Evolutionary conservation across 179 eudicot genomes (phyloP).

Genomic region (Carnegiea gigantea): DNA sequence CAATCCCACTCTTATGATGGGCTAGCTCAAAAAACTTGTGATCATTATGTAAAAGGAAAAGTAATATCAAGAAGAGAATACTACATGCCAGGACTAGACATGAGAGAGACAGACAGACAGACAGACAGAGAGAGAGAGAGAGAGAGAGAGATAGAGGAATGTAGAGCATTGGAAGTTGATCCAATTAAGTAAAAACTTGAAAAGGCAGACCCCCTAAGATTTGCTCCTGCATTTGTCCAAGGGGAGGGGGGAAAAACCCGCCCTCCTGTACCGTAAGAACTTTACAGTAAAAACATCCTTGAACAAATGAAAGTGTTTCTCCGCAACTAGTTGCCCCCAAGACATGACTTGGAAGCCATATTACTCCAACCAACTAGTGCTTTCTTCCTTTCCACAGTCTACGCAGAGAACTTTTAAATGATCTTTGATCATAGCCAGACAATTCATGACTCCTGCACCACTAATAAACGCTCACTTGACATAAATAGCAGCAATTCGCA

Average conservation of each 20-base stretch:
- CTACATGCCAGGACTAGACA: no score
- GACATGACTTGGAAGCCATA: background rate
- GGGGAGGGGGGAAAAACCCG: background rate
- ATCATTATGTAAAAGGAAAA: no score
- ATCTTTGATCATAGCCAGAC: background rate
- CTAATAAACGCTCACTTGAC: background rate
- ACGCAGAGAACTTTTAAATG: background rate
- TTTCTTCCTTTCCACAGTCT: background rate
- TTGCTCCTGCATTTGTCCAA: background rate
- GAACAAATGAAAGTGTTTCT: background rate
- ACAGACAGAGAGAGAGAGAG: no score
- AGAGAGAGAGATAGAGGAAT: background rate
- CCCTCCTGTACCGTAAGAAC: background rate
- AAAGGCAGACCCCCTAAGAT: background rate
- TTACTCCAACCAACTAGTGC: background rate
- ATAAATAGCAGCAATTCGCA: background rate
- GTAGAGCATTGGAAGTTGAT: background rate
- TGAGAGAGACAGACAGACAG: no score
- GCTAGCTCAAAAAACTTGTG: no score
- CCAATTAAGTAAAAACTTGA: background rate
- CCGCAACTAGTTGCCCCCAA: background rate
- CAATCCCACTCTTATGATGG: background rate
- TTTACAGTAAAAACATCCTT: background rate
- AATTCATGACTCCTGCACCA: background rate
- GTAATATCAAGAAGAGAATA: no score